Evolutionary conservation across 768 basidiomycete genomes (phyloP), one percentile per base, ranked within the genome.

Genomic region (Kwoniella shandongensis): DNA sequence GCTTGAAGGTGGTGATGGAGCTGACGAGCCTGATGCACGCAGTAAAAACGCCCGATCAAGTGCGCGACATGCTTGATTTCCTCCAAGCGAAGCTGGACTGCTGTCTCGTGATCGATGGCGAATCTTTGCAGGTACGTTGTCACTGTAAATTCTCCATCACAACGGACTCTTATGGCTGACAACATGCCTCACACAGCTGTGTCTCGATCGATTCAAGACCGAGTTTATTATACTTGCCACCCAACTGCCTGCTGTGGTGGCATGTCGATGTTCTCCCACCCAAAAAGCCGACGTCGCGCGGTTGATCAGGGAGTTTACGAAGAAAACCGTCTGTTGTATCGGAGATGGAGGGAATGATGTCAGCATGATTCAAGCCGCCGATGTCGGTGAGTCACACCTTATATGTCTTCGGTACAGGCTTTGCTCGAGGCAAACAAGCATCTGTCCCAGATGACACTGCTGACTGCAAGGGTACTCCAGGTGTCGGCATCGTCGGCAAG

Each of bases 281-380:
- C 96, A 98, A 78, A 99, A 99, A 77, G 96, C 96, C 10, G 94
- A 98, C 72, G 91, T 99, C 3, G 94, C 96, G 0, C 84, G 91
- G 3, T 80, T 99, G 32, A 98, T 99, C 61, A 86, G 96, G 6
- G 81, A 83, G 17, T 86, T 86, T 72, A 96, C 94, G 2, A 88
- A 85, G 78, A 98, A 97, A 76, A 85, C 94, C 0, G 94, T 99
- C 0, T 98, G 94, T 76, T 98, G 96, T 73, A 98, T 98, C 57
- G 96, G 96, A 1, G 96, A 99, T 78, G 96, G 96, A 30, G 96
- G 96, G 3, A 99, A 99, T 75, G 96, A 99, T 74, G 96, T 99
- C 61, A 91, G 89, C 75, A 99, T 99, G 96, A 99, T 99, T 60
- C 96, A 98, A 72, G 96, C 96, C 1, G 96, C 96, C 2, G 91